Evolutionary conservation across 1,284 basidiomycete species (phyloP).

Genomic region (Athelia psychrophila): DNA sequence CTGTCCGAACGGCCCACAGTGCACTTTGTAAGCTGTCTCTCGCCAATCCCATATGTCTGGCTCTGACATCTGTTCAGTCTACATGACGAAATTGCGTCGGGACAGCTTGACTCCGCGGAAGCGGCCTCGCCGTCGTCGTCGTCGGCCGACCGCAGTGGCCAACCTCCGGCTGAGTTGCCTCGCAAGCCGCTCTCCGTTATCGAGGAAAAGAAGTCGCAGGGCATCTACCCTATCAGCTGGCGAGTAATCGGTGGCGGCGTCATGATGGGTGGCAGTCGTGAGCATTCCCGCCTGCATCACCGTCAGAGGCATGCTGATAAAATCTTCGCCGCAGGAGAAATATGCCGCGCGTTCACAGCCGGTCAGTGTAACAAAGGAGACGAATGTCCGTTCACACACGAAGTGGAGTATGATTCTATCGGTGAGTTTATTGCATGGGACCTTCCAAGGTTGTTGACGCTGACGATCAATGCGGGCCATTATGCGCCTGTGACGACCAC

Average conservation of each 20-base stretch:
- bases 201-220: slow-evolving; percentile 37
- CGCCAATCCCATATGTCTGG: no score
- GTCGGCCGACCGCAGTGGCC: slow-evolving; percentile 3
- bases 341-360: neutral
- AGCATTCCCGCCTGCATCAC: neutral
- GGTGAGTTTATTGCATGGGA: neutral
- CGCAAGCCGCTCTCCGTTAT: slow-evolving; percentile 23
- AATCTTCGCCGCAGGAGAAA: neutral
- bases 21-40: slow-evolving; percentile 58
- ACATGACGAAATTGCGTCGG: slow-evolving; percentile 26
- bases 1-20: slow-evolving; percentile 59
- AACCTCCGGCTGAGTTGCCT: slow-evolving; percentile 22
- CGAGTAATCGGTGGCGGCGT: slow-evolving; percentile 53
- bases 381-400: neutral
- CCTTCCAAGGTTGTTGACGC: neutral
- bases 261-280: slow-evolving; percentile 26
- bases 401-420: neutral
- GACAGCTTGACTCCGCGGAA: neutral
- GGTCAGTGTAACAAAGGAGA: neutral
- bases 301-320: neutral
- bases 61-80: slow-evolving; percentile 25
- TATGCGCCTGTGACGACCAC: neutral
- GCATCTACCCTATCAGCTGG: slow-evolving; percentile 48
- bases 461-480: neutral
- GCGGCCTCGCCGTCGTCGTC: slow-evolving; percentile 3